Percentiles rank a stretch among this genome's conserved stretches.
These are phyloP conservation scores for Cyberlindnera sargentensis DNA, from an alignment of 805 yeast genomes.

Conservation along the genomic window DNA sequence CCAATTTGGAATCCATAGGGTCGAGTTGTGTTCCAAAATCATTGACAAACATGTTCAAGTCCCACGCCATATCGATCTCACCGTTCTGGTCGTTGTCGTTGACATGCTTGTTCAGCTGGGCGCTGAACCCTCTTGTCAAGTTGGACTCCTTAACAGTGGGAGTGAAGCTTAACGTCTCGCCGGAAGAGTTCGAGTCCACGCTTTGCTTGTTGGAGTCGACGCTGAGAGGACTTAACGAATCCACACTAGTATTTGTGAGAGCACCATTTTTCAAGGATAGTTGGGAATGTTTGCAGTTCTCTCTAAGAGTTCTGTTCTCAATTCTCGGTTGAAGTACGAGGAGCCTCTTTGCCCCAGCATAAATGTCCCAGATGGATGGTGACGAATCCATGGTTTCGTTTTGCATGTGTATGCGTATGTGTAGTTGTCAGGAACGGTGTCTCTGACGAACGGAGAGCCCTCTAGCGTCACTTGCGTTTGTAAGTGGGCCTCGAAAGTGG, in stretches of 20 bases:
- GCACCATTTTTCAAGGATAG: conserved; percentile 1
- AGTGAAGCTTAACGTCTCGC: conserved; percentile 6
- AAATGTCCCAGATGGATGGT: conserved; percentile 29
- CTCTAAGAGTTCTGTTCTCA: conserved; percentile 25
- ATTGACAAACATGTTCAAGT: conserved; percentile 27
- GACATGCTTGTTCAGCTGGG: not conserved
- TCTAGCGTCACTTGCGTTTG: no score
- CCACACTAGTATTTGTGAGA: conserved; percentile 8
- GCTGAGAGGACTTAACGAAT: conserved; percentile 16
- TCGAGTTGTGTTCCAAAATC: conserved; percentile 10
- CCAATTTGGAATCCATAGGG: conserved; percentile 12
- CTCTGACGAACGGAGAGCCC: no score
- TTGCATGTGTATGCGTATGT: no score
- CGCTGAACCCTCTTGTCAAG: conserved; percentile 15
- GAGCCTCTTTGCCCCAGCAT: conserved; percentile 26
- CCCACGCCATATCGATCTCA: conserved; percentile 34
- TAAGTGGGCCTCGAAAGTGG: no score
- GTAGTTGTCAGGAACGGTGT: no score
- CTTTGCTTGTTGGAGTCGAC: conserved; percentile 20
- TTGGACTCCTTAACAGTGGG: conserved; percentile 14
- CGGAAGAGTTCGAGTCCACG: conserved; percentile 17
- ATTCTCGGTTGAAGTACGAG: conserved; percentile 25
- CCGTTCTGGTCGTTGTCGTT: conserved; percentile 25
- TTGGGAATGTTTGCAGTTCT: conserved; percentile 17
- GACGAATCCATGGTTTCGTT: conserved; percentile 7